Percentiles rank a stretch among this genome's conserved stretches.
Conservation (phyloP, 2,329 filamentous ascomycete genomes). For the Akanthomyces muscarius region DNA sequence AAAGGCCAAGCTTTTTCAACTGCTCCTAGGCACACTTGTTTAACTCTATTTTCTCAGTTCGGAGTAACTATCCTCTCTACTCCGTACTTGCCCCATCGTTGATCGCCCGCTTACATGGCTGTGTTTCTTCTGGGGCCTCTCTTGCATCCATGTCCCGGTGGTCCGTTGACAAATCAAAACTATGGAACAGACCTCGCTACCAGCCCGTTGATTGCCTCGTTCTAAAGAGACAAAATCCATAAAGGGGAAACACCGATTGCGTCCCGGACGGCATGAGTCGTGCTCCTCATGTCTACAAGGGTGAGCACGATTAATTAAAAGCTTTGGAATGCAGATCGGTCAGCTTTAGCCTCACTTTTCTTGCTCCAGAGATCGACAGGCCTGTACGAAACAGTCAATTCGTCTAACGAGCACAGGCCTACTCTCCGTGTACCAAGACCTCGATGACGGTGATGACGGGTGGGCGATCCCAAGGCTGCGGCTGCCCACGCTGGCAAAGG, state of each 20-base stretch:
- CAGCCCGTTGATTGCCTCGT: no score
- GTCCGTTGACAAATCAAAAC: not conserved
- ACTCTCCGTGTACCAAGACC: not conserved
- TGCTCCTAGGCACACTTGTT: no score
- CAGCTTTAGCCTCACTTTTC: slow-evolving; percentile 5
- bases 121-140: not conserved
- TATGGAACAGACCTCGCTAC: not conserved
- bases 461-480: not conserved
- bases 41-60: no score
- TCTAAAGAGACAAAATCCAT: not conserved
- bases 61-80: no score
- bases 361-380: not conserved
- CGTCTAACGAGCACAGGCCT: not conserved
- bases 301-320: not conserved
- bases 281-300: not conserved
- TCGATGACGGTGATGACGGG: not conserved
- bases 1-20: not conserved
- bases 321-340: not conserved
- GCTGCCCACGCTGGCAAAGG: not conserved
- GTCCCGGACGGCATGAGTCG: not conserved
- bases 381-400: not conserved
- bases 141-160: not conserved
- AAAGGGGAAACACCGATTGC: no score
- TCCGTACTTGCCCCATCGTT: not conserved
- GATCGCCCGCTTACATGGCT: not conserved